Conservation (phyloP, 495 filamentous ascomycete genomes). For the Recurvomyces mirabilis region DNA sequence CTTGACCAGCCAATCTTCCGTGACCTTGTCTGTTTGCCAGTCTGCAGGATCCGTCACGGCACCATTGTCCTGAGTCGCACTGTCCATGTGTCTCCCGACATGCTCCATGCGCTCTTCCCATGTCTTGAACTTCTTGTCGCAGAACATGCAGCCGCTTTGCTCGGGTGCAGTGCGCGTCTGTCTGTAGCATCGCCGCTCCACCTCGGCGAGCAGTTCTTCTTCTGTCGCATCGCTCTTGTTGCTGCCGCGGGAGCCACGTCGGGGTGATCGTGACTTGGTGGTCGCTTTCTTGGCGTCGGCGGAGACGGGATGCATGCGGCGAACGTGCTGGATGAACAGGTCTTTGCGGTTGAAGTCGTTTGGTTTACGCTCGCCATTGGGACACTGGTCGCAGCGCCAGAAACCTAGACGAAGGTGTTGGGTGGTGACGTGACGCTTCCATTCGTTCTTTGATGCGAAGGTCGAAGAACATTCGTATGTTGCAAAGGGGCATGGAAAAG, state of each 20-base stretch:
- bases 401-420: constrained; percentile 71
- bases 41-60: constrained; percentile 25
- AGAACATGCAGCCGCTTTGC: constrained; percentile 58
- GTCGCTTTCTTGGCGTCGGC: constrained; percentile 22
- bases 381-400: constrained; percentile 66
- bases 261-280: constrained; percentile 37
- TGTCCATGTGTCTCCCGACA: constrained; percentile 71
- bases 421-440: constrained; percentile 79
- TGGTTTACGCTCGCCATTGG: constrained; percentile 40
- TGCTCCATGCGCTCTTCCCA: constrained; percentile 91
- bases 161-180: constrained; percentile 50
- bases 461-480: constrained; percentile 74
- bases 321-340: constrained; percentile 82
- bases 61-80: constrained; percentile 26
- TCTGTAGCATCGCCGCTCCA: constrained; percentile 49
- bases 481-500: constrained; percentile 70
- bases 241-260: constrained; percentile 9
- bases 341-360: constrained; percentile 89
- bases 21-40: constrained; percentile 35
- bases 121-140: constrained; percentile 47
- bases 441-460: constrained; percentile 91
- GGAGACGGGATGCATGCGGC: constrained; percentile 64
- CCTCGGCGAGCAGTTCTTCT: constrained; percentile 29
- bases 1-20: constrained; percentile 43
- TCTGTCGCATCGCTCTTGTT: constrained; percentile 35